phyloP scores from a whole-genome alignment of 371 early-diverging fungal genomes.

The Lichtheimia ornata region DNA sequence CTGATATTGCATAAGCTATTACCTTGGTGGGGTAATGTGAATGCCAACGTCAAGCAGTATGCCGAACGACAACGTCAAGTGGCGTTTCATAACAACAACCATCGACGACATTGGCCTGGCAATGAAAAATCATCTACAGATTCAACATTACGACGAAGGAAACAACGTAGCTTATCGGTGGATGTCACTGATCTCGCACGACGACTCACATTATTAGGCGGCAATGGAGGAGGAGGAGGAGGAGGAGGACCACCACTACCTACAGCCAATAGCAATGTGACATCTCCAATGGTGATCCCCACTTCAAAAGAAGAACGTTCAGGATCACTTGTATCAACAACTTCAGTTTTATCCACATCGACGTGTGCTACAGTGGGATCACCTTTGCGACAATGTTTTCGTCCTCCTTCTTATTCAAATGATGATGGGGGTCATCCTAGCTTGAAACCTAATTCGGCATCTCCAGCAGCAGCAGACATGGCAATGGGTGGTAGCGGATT shows the following conservation, averaged over 20 bases:
- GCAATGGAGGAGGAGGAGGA: neutral
- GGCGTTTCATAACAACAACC: neutral
- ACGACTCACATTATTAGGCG: slow-evolving; percentile 1
- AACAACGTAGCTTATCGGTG: slow-evolving; percentile 11
- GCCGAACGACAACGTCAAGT: neutral
- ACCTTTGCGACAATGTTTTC: slow-evolving; percentile 14
- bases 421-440: too few relatives aligned
- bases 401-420: neutral
- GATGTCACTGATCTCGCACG: slow-evolving; percentile 11
- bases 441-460: neutral
- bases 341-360: too few relatives aligned
- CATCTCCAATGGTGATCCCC: neutral
- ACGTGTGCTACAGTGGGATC: slow-evolving; percentile 9
- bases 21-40: neutral
- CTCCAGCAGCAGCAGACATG: neutral
- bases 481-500: neutral
- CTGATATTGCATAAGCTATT: neutral
- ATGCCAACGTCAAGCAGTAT: neutral
- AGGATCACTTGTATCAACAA: too few relatives aligned
- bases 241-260: too few relatives aligned
- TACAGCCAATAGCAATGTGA: neutral
- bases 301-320: slow-evolving; percentile 7
- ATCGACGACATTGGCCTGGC: too few relatives aligned
- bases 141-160: neutral
- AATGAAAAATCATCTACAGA: too few relatives aligned